Conservation (phyloP, 2,329 filamentous ascomycete genomes). For the Golovinomyces cichoracearum region DNA sequence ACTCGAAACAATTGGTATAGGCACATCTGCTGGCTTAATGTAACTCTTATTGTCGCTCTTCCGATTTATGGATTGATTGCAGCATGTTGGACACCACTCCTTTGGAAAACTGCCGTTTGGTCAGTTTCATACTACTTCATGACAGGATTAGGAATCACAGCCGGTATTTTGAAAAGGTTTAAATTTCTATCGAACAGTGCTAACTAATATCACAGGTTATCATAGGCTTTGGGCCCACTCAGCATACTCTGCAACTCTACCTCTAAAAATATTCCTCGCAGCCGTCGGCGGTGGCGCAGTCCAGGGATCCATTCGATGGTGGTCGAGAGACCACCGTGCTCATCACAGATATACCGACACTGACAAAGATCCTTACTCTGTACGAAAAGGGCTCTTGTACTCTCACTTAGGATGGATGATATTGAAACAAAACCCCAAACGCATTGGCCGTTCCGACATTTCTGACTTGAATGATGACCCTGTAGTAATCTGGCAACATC, state of each 20-base stretch:
- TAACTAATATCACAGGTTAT: conserved; percentile 26
- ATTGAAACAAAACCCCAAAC: conserved; percentile 79
- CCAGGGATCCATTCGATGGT: conserved; percentile 70
- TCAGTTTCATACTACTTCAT: conserved; percentile 60
- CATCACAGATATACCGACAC: conserved; percentile 85
- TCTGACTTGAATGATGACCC: conserved; percentile 67
- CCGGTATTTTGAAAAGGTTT: conserved; percentile 24
- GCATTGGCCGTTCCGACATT: conserved; percentile 68
- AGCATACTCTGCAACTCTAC: conserved; percentile 51
- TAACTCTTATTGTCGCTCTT: conserved; percentile 51
- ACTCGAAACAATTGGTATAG: conserved; percentile 69
- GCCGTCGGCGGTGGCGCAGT: conserved; percentile 60
- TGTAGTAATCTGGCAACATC: conserved; percentile 69
- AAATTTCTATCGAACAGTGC: not conserved
- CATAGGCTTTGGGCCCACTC: conserved; percentile 70
- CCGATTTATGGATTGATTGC: conserved; percentile 48
- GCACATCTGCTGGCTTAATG: conserved; percentile 86
- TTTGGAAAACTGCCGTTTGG: conserved; percentile 45
- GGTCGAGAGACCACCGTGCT: conserved; percentile 63
- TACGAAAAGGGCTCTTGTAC: conserved; percentile 67
- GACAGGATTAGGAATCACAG: conserved; percentile 57
- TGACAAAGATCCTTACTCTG: conserved; percentile 74
- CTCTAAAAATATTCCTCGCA: conserved; percentile 59
- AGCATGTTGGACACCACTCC: conserved; percentile 53
- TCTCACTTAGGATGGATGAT: conserved; percentile 77